Base-by-base conservation (phyloP, 176 grass and related monocot genomes). In the Musa troglodytarum region DNA sequence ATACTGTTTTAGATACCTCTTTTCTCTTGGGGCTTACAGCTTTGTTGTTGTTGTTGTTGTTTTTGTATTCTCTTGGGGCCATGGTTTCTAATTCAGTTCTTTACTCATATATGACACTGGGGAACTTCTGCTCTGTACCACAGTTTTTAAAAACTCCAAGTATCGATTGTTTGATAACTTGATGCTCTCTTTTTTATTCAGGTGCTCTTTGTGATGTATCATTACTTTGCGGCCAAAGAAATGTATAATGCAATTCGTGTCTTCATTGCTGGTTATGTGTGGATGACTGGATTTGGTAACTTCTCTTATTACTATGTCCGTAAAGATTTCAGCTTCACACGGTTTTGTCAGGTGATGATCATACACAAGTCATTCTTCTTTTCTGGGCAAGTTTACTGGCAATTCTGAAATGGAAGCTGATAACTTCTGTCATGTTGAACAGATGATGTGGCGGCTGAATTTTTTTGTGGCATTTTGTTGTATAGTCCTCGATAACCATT, bases 211-310 rank as follows among this genome's bases (percentile, higher is more conserved):
- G 63, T 92, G 74, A 92, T 92, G 90, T 92, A 92, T 64, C 90
- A 92, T 64, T 92, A 92, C 77, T 92, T 92, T 17, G 80, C 63
- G 14, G 90, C 90, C 8, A 74, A 81, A 54, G 90, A 92, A 80
- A 89, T 84, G 76, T 92, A 92, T 74, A 92, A 92, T 65, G 90
- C 90, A 78, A 92, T 92, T 65, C 90, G 90, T 61, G 21, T 92
- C 58, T 92, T 92, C 72, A 92, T 92, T 76, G 90, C 90, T 83
- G 73, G 74, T 53, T 92, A 92, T 80, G 90, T 92, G 50, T 92
- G 90, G 90, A 92, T 92, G 90, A 92, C 90, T 75, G 90, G 90
- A 75, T 92, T 87, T 69, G 90, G 90, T 49, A 92, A 92, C 73
- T 92, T 92, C 79, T 92, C 87, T 3, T 92, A 92, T 75, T 92